phyloP scores from a whole-genome alignment of 2,329 filamentous ascomycete genomes.

The Tothia fuscella region DNA sequence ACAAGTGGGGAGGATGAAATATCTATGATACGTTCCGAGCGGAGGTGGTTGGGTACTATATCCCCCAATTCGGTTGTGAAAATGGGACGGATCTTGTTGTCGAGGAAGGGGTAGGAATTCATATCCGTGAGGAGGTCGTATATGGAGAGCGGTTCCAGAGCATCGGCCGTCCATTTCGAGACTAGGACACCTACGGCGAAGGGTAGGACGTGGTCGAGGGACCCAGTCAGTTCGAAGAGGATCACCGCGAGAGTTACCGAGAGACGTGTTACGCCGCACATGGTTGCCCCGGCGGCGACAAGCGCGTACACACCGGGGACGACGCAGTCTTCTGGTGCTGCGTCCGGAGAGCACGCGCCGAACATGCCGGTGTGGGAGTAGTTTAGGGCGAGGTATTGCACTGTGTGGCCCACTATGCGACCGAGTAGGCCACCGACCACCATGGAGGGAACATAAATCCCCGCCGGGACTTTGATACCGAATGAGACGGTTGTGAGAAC shows the following conservation, averaged over 20 bases:
- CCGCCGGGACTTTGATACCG: constrained; percentile 89
- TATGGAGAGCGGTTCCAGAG: constrained; percentile 85
- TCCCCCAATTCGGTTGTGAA: constrained; percentile 83
- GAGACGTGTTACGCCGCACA: constrained; percentile 91
- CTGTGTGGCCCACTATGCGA: constrained; percentile 71
- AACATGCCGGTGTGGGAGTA: constrained; percentile 64
- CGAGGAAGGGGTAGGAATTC: constrained; percentile 96
- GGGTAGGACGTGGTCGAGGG: constrained; percentile 85
- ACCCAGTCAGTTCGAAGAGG: constrained; percentile 89
- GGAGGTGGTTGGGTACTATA: constrained; percentile 59
- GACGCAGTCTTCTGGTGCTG: constrained; percentile 67
- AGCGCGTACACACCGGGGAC: constrained; percentile 95
- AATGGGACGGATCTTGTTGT: constrained; percentile 85
- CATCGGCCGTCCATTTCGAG: constrained; percentile 97
- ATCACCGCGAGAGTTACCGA: constrained; percentile 93
- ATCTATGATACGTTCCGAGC: constrained; percentile 72
- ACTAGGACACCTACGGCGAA: constrained; percentile 88
- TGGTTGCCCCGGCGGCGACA: constrained; percentile 87
- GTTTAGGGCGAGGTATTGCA: constrained; percentile 68
- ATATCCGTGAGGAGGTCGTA: constrained; percentile 87
- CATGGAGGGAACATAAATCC: constrained; percentile 98
- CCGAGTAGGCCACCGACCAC: constrained; percentile 90
- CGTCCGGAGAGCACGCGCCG: constrained; percentile 56
- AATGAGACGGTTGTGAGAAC: constrained; percentile 83
- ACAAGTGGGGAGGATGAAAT: constrained; percentile 74